phyloP scores from a whole-genome alignment of 257 asterid genomes.

The Plantago major region DNA sequence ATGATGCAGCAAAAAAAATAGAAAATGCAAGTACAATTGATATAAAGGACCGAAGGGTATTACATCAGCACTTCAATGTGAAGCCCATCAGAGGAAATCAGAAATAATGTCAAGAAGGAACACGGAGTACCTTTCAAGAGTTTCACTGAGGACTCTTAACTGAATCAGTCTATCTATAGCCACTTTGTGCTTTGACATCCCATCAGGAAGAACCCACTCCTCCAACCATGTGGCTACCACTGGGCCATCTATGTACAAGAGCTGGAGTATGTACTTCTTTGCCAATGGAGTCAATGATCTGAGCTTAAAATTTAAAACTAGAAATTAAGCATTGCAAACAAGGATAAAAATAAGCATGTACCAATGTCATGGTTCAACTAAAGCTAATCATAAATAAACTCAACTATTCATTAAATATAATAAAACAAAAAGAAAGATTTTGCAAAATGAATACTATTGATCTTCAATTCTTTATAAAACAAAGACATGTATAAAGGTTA shows the following conservation, averaged over 20 bases:
- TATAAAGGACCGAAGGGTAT: not conserved
- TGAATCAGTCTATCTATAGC: constrained; percentile 84
- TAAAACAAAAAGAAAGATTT: not conserved
- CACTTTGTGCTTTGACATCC: constrained; percentile 77
- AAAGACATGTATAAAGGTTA: not conserved
- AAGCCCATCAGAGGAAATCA: not conserved
- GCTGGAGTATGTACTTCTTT: constrained; percentile 81
- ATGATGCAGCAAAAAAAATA: not conserved
- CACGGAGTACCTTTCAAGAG: constrained; percentile 66
- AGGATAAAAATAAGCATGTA: no score
- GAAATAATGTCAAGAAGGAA: constrained; percentile 11
- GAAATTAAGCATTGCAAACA: constrained; percentile 7
- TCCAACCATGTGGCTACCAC: constrained; percentile 66
- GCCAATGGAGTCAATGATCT: constrained; percentile 96
- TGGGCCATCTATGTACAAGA: constrained; percentile 63
- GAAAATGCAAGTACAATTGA: constrained; percentile 3
- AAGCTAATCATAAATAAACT: not conserved
- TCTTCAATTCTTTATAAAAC: no score
- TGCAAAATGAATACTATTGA: not conserved
- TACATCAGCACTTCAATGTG: constrained; percentile 6
- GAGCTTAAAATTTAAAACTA: constrained; percentile 12
- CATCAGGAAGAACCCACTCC: constrained; percentile 90
- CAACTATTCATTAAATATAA: not conserved
- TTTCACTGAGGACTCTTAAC: constrained; percentile 76
- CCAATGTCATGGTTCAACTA: not conserved